Conservation (phyloP, 345 rosid species). For the Sisymbrium altissimum region DNA sequence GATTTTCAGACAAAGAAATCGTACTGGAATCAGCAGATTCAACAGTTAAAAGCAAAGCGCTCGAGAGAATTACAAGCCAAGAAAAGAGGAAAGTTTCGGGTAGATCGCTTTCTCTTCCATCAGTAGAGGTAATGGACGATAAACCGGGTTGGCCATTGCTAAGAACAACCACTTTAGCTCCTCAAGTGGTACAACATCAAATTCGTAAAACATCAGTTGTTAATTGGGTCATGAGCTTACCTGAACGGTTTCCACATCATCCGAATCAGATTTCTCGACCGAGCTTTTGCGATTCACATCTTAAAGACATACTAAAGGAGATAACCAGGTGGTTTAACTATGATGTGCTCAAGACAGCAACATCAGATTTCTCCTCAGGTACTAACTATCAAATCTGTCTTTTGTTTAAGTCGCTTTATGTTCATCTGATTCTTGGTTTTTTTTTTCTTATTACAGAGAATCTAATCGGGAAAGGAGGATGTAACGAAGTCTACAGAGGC, state of each 20-base stretch:
- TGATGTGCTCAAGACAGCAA: conserved; percentile 58
- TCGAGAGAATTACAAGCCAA: neutral
- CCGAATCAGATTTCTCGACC: conserved; percentile 17
- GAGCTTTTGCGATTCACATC: conserved; percentile 31
- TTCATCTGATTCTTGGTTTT: conserved; percentile 8
- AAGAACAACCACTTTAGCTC: conserved; percentile 39
- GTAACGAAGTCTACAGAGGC: conserved; percentile 72
- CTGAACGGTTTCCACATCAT: conserved; percentile 51
- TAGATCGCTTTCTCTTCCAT: conserved; percentile 41
- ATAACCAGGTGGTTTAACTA: conserved; percentile 52
- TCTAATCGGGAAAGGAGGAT: conserved; percentile 80
- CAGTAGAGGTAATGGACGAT: conserved; percentile 45
- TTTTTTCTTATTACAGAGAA: conserved; percentile 42
- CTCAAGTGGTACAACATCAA: conserved; percentile 35
- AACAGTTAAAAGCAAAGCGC: conserved; percentile 13
- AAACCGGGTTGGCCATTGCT: conserved; percentile 91
- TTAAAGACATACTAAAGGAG: conserved; percentile 38
- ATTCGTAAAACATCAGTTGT: conserved; percentile 59
- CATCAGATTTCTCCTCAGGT: conserved; percentile 78
- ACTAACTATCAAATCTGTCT: neutral
- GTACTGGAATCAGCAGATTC: conserved; percentile 45
- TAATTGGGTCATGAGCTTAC: conserved; percentile 86
- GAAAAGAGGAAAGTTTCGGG: conserved; percentile 32
- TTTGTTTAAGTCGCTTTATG: neutral
- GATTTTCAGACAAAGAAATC: conserved; percentile 26